phyloP scores from a whole-genome alignment of 202 grass and related monocot species.

The Carex arenaria region DNA sequence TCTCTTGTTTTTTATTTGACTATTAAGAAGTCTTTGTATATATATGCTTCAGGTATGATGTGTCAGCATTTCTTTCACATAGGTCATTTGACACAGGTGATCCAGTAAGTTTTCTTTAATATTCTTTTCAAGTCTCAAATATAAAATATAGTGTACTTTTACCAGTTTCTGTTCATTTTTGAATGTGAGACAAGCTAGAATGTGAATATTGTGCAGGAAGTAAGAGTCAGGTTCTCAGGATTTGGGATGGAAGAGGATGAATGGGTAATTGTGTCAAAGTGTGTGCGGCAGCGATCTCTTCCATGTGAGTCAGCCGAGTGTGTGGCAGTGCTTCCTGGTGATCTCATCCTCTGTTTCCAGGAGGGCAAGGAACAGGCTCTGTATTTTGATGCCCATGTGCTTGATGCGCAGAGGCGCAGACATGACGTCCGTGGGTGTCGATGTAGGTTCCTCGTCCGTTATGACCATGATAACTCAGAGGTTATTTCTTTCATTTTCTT shows the following conservation, averaged over 20 bases:
- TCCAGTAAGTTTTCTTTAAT: constrained; percentile 44
- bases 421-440: constrained; percentile 94
- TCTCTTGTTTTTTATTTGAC: constrained; percentile 25
- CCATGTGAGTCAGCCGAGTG: constrained; percentile 80
- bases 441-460: constrained; percentile 97
- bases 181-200: not conserved
- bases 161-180: not conserved
- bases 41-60: constrained; percentile 87
- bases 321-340: constrained; percentile 42
- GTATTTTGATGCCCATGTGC: constrained; percentile 89
- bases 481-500: constrained; percentile 26
- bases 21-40: constrained; percentile 18
- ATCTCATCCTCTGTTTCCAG: constrained; percentile 94
- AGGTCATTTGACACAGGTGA: constrained; percentile 74
- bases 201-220: constrained; percentile 50
- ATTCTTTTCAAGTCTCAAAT: not conserved
- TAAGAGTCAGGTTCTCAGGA: constrained; percentile 70
- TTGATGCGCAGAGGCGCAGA: constrained; percentile 92
- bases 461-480: constrained; percentile 94
- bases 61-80: constrained; percentile 81
- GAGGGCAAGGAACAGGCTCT: constrained; percentile 99
- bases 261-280: constrained; percentile 83
- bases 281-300: constrained; percentile 78
- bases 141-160: not conserved
- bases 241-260: constrained; percentile 90